These are phyloP conservation scores for Diutina pseudorugosa DNA, from an alignment of 1,139 yeast species.

Conservation along the genomic window DNA sequence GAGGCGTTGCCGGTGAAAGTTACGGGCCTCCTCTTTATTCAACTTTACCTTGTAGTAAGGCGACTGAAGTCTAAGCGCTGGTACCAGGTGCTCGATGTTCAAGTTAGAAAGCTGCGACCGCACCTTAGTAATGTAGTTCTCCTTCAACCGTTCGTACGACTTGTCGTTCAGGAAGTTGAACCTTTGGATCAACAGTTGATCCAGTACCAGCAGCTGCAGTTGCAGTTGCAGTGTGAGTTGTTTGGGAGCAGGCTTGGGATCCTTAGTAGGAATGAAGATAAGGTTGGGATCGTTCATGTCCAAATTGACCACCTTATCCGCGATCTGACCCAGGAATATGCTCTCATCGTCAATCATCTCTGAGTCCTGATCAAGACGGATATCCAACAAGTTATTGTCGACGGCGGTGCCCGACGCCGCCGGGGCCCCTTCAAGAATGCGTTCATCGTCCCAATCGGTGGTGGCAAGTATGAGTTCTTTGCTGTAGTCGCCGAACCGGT, in stretches of 20 bases:
- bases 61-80: slow-evolving; percentile 76
- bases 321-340: slow-evolving; percentile 62
- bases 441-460: slow-evolving; percentile 74
- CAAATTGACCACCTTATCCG: slow-evolving; percentile 34
- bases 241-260: slow-evolving; percentile 6
- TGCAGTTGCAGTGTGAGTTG: slow-evolving; percentile 10
- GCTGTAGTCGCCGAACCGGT: slow-evolving; percentile 29
- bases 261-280: slow-evolving; percentile 43
- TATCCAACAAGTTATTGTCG: slow-evolving; percentile 10
- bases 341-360: slow-evolving; percentile 74
- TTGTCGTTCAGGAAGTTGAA: slow-evolving; percentile 84
- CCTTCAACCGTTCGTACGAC: slow-evolving; percentile 71
- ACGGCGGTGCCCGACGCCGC: slow-evolving; percentile 6
- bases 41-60: slow-evolving; percentile 84
- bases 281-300: slow-evolving; percentile 85
- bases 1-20: slow-evolving; percentile 73
- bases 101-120: slow-evolving; percentile 89
- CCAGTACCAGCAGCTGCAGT: slow-evolving; percentile 36
- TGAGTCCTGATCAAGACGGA: slow-evolving; percentile 46
- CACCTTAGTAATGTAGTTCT: slow-evolving; percentile 82
- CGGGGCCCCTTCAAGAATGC: slow-evolving; percentile 5
- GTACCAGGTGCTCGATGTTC: slow-evolving; percentile 82
- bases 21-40: slow-evolving; percentile 56
- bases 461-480: slow-evolving; percentile 61
- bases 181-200: slow-evolving; percentile 35